Evolutionary conservation across 2,329 filamentous ascomycete species (phyloP), one percentile per base, ranked within the genome.

Genomic region (Paracoccidioides brasiliensis): DNA sequence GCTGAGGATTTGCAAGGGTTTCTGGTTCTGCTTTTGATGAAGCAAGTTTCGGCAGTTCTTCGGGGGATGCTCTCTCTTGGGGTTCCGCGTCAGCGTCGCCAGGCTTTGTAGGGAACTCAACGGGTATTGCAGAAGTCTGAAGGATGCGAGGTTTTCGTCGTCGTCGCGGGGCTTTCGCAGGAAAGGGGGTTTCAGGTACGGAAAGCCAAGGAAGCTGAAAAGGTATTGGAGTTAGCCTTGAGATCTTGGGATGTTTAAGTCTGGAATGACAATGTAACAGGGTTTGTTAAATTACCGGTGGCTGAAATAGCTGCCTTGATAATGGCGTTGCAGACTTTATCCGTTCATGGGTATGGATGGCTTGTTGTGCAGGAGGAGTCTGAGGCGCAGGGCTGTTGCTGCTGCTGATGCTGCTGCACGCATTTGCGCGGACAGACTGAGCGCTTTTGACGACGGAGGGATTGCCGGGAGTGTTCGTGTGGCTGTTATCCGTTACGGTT

Each of bases 141-240:
- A 74, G 63, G 10, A 62, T 59, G 51, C 67, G 69, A 42, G 62
- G 61, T 59, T 65, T 71, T 53, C 78, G 74, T 61, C 75, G 74
- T 61, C 73, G 72, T 53, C 72, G 70, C 12, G 74, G 72, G 51
- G 73, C 72, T 63, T 75, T 73, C 14, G 75, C 67, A 3, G 81
- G 80, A 62, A 84, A 83, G 2, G 74, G 69, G 37, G 69, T 69
- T 22, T 78, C 76, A 14, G 78, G 74, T 33, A 78, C 74, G 10
- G 80, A 84, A 38, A 80, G 73, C 81, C 81, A 84, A 9, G 81
- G 81, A 22, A 84, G 69, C 75, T 79, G 60, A 33, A 56, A 35
- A 44, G 38, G 37, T 30, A 42, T n/a, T 37, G 50, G 10, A 8
- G 40, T 58, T 41, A 53, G 57, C 28, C 14, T 52, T 30, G n/a